Percentiles rank a stretch among this genome's conserved stretches.
phyloP scores from a whole-genome alignment of 192 early-diverging fungal genomes.

The Coemansia sp. region DNA sequence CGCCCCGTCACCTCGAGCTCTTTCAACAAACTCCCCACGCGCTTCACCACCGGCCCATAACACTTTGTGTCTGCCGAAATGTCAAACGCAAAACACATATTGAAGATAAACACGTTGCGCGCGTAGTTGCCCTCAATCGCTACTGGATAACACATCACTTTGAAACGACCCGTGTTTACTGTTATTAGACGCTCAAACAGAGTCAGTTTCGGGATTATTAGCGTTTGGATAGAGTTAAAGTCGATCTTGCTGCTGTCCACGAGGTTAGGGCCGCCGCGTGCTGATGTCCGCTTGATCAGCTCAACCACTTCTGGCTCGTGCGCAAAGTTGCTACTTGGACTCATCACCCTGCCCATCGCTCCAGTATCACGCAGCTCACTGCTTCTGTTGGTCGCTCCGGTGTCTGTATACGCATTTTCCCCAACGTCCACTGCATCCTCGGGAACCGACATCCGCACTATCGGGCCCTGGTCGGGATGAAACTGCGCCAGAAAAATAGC shows the following conservation, averaged over 20 bases:
- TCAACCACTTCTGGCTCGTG: constrained; percentile 14
- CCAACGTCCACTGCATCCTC: constrained; percentile 43
- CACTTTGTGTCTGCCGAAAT: constrained; percentile 72
- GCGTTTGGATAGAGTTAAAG: constrained; percentile 51
- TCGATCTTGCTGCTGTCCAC: constrained; percentile 35
- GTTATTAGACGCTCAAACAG: constrained; percentile 53
- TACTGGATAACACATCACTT: constrained; percentile 55
- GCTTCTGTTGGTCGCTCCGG: too few species aligned
- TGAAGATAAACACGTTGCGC: constrained; percentile 87
- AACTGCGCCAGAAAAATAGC: constrained; percentile 48
- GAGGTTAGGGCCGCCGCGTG: background rate
- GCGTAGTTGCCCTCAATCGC: constrained; percentile 56
- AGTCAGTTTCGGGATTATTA: constrained; percentile 50
- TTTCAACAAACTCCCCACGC: constrained; percentile 78
- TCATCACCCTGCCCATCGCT: background rate
- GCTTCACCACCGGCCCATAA: constrained; percentile 86
- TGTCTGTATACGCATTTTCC: constrained; percentile 17
- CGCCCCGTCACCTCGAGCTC: constrained; percentile 69
- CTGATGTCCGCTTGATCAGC: constrained; percentile 34
- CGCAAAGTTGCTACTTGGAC: background rate
- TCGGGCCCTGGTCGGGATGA: constrained; percentile 41
- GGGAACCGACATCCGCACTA: constrained; percentile 43
- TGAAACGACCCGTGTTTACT: constrained; percentile 37
- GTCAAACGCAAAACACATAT: constrained; percentile 94
- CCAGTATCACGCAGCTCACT: background rate